Conservation (phyloP, 1,139 yeast genomes). For the Magnusiomyces sp. region DNA sequence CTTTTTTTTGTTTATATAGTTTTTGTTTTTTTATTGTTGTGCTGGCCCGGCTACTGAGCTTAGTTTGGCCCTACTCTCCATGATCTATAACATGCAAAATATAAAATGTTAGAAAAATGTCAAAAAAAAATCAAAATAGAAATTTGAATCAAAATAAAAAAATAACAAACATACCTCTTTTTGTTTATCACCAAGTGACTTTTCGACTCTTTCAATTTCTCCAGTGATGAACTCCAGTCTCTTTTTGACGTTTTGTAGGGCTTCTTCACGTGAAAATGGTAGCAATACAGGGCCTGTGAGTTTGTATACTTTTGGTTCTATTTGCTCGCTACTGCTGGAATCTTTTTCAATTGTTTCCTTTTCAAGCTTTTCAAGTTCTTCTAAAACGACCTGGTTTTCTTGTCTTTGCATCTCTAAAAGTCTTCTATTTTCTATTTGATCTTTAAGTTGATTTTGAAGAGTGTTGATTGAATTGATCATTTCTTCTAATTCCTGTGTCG, state of each 20-base stretch:
- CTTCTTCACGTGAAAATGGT: constrained; percentile 81
- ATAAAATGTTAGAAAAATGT: too few species aligned
- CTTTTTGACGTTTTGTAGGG: constrained; percentile 71
- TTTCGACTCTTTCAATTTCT: constrained; percentile 43
- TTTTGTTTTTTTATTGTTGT: too few species aligned
- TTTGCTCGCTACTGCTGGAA: constrained; percentile 30
- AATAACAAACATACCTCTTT: background rate
- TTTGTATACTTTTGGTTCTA: constrained; percentile 54
- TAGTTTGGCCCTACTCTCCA: too few species aligned
- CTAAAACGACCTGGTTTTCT: constrained; percentile 85
- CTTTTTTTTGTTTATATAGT: too few species aligned
- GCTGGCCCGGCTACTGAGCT: too few species aligned
- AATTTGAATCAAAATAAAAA: background rate
- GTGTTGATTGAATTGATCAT: background rate
- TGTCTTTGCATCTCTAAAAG: constrained; percentile 60
- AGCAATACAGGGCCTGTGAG: constrained; percentile 85
- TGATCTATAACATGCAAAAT: too few species aligned
- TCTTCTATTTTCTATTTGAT: constrained; percentile 38
- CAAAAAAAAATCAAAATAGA: too few species aligned
- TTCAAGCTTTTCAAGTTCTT: constrained; percentile 23
- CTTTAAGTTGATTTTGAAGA: constrained; percentile 2
- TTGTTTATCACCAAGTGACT: background rate
- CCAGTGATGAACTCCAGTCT: constrained; percentile 77
- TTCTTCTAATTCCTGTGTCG: background rate
- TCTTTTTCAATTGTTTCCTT: constrained; percentile 36